phyloP scores from a whole-genome alignment of 805 yeast genomes.

The Candida dajiaensis region DNA sequence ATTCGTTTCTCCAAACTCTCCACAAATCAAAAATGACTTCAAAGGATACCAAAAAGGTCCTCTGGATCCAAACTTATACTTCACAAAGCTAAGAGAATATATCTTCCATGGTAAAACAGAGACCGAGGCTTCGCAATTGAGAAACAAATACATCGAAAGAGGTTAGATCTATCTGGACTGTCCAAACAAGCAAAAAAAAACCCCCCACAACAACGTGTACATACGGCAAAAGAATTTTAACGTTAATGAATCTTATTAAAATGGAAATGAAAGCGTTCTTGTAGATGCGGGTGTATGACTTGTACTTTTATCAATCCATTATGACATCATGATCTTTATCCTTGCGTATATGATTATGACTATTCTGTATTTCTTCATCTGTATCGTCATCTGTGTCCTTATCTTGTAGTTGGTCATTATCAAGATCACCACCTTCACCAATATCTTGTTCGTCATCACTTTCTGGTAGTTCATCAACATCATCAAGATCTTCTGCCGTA shows the following conservation, averaged over 20 bases:
- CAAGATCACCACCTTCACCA: slow-evolving; percentile 13
- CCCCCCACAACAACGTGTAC: too few relatives aligned
- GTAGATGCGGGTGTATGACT: background rate
- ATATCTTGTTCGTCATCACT: slow-evolving; percentile 18
- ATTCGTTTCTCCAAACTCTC: slow-evolving; percentile 68
- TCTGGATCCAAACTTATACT: slow-evolving; percentile 65
- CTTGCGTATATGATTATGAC: slow-evolving; percentile 7
- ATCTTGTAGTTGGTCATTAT: slow-evolving; percentile 10
- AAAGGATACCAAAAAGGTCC: slow-evolving; percentile 69
- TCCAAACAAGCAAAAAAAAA: too few relatives aligned
- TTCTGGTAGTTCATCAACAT: slow-evolving; percentile 20
- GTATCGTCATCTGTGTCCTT: slow-evolving; percentile 9
- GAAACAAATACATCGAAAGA: slow-evolving; percentile 24
- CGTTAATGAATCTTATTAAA: slow-evolving; percentile 2
- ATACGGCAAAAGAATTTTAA: slow-evolving; percentile 2
- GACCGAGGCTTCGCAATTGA: slow-evolving; percentile 24
- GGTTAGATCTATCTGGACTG: slow-evolving; percentile 17
- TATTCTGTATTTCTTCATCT: slow-evolving; percentile 8
- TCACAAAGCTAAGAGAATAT: slow-evolving; percentile 68
- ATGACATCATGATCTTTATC: slow-evolving; percentile 21
- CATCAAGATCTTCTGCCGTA: slow-evolving; percentile 5
- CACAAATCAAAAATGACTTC: slow-evolving; percentile 61
- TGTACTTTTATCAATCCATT: slow-evolving; percentile 10
- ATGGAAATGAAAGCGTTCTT: background rate
- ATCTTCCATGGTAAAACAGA: slow-evolving; percentile 64